These are phyloP conservation scores for Clarireedia monteithiana DNA, from an alignment of 2,329 filamentous ascomycete species.

Conservation along the genomic window DNA sequence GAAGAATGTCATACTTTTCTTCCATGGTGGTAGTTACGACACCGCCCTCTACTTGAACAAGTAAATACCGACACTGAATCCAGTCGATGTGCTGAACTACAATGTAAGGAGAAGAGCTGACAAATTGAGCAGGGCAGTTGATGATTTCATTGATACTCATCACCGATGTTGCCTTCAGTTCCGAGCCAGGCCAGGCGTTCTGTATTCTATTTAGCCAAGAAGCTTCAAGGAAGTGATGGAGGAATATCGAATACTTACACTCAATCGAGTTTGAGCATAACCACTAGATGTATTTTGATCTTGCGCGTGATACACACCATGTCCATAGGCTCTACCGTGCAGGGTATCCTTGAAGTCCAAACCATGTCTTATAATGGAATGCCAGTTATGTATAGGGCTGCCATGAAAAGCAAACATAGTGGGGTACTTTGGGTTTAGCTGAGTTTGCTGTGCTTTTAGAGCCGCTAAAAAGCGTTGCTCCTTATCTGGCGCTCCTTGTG, in stretches of 20 bases:
- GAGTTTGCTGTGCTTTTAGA: slow-evolving; percentile 39
- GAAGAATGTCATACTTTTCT: background rate
- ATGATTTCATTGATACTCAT: slow-evolving; percentile 81
- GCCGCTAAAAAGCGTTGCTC: slow-evolving; percentile 66
- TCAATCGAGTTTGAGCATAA: slow-evolving; percentile 10
- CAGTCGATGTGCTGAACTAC: slow-evolving; percentile 73
- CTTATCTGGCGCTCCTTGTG: slow-evolving; percentile 82
- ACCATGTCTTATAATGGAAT: slow-evolving; percentile 78
- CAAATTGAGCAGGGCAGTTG: slow-evolving; percentile 60
- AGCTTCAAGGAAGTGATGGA: background rate
- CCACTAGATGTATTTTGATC: slow-evolving; percentile 45
- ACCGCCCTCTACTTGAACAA: slow-evolving; percentile 39
- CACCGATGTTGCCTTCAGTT: slow-evolving; percentile 48
- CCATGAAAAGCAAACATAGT: slow-evolving; percentile 87
- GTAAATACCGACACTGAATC: slow-evolving; percentile 85
- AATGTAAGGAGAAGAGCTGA: slow-evolving; percentile 48
- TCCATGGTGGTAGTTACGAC: background rate
- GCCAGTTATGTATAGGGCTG: slow-evolving; percentile 71
- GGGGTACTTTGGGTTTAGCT: slow-evolving; percentile 39
- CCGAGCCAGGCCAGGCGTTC: slow-evolving; percentile 57
- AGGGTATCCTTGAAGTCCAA: slow-evolving; percentile 58
- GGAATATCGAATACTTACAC: slow-evolving; percentile 12
- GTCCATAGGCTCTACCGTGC: slow-evolving; percentile 64
- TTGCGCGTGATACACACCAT: slow-evolving; percentile 76
- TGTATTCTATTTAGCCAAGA: slow-evolving; percentile 9